These are phyloP conservation scores for Acidiella bohemica DNA, from an alignment of 495 filamentous ascomycete genomes.

Conservation along the genomic window DNA sequence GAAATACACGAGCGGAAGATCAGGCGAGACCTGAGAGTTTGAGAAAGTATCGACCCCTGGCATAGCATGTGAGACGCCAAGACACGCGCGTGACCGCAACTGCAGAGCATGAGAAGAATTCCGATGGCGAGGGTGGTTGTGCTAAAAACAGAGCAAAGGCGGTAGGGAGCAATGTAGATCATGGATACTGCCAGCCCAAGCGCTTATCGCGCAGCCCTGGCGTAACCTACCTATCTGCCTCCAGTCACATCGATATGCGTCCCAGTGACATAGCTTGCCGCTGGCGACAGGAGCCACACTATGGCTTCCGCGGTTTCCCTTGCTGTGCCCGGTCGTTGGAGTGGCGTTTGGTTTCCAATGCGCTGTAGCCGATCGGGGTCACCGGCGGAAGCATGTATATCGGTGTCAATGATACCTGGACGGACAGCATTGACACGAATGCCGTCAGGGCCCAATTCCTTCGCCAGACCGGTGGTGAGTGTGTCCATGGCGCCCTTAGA, in stretches of 20 bases:
- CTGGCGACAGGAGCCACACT: slow-evolving; percentile 5
- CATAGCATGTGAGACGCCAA: no score
- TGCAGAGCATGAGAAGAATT: no score
- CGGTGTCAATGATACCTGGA: slow-evolving; percentile 12
- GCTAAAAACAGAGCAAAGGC: no score
- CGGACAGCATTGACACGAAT: slow-evolving; percentile 10
- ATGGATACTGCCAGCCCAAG: no score
- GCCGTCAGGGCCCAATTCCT: slow-evolving; percentile 13
- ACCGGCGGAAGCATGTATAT: slow-evolving; percentile 10
- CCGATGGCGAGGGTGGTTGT: no score
- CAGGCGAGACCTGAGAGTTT: no score
- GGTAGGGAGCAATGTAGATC: no score
- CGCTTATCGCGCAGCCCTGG: no score
- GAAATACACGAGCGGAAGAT: no score
- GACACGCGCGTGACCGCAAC: no score
- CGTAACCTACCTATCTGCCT: no score
- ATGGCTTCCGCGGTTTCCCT: slow-evolving; percentile 9
- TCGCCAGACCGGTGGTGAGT: slow-evolving; percentile 4
- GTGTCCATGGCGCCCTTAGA: slow-evolving; percentile 14
- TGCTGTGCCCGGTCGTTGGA: slow-evolving; percentile 8
- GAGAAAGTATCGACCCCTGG: no score
- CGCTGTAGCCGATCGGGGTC: slow-evolving; percentile 3
- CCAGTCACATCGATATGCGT: slow-evolving; percentile 5
- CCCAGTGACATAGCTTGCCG: slow-evolving; percentile 5
- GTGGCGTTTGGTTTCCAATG: slow-evolving; percentile 5